Percentiles rank a stretch among this genome's conserved stretches.
These are phyloP conservation scores for Dispira simplex DNA, from an alignment of 192 early-diverging fungal species.

Conservation along the genomic window DNA sequence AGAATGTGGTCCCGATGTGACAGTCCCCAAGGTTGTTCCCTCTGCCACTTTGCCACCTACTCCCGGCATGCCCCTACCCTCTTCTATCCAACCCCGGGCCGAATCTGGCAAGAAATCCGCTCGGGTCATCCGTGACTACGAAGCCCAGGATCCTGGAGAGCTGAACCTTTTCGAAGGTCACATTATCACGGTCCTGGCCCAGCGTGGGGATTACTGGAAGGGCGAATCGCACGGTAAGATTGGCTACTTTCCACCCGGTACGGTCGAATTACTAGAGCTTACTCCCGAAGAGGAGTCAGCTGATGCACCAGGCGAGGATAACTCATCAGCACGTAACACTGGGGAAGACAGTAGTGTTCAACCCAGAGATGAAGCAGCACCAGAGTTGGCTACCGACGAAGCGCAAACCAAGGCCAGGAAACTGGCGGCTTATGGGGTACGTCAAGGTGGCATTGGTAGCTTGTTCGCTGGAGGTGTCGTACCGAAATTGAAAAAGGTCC, in stretches of 20 bases:
- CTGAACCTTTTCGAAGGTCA: slow-evolving; percentile 45
- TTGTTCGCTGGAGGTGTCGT: slow-evolving; percentile 55
- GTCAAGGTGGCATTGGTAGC: slow-evolving; percentile 61
- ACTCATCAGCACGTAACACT: not conserved
- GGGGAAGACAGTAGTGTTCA: not conserved
- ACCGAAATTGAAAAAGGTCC: slow-evolving; percentile 38
- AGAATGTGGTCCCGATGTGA: not conserved
- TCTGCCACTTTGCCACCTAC: not conserved
- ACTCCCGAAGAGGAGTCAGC: slow-evolving; percentile 18
- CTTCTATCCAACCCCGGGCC: not conserved
- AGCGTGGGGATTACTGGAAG: slow-evolving; percentile 41
- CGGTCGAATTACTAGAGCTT: slow-evolving; percentile 29
- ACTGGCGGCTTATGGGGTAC: slow-evolving; percentile 61
- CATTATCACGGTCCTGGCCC: slow-evolving; percentile 51
- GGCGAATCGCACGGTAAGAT: slow-evolving; percentile 67
- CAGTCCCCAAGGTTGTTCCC: not conserved
- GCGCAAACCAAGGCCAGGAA: slow-evolving; percentile 24
- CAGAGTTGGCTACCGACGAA: not conserved
- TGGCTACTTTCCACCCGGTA: slow-evolving; percentile 50
- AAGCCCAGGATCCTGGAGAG: slow-evolving; percentile 42
- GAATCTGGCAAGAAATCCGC: slow-evolving; percentile 20
- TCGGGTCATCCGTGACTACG: slow-evolving; percentile 55
- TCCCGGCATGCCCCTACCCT: slow-evolving; percentile 4
- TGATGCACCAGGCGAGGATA: slow-evolving; percentile 11
- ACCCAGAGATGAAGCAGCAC: not conserved